phyloP scores from a whole-genome alignment of 139 green algal genomes.

The Chlamydomonas incerta region DNA sequence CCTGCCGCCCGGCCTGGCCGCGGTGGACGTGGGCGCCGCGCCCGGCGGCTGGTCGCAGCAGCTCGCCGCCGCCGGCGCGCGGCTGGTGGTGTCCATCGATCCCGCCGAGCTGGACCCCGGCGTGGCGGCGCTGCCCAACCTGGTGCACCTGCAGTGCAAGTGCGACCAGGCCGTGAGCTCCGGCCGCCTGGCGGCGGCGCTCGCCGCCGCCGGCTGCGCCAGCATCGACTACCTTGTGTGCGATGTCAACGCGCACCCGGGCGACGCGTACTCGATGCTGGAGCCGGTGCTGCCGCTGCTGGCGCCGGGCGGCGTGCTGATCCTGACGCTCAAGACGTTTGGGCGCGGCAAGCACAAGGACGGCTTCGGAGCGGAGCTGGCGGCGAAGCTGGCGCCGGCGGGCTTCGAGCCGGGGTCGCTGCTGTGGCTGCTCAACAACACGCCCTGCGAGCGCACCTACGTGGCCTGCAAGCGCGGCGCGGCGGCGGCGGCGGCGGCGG shows the following conservation, averaged over 20 bases:
- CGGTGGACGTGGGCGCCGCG: neutral
- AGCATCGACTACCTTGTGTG: slow-evolving; percentile 44
- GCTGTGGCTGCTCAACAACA: slow-evolving; percentile 63
- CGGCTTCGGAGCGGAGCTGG: slow-evolving; percentile 15
- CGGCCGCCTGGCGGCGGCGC: neutral
- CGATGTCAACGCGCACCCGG: slow-evolving; percentile 55
- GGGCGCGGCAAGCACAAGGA: slow-evolving; percentile 15
- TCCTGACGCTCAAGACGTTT: slow-evolving; percentile 62
- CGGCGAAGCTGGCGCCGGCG: neutral
- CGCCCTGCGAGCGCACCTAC: slow-evolving; percentile 56
- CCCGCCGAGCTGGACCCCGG: slow-evolving; percentile 36
- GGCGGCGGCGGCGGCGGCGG: too few species aligned
- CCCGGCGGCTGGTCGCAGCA: neutral
- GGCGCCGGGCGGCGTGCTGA: slow-evolving; percentile 47
- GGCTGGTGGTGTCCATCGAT: slow-evolving; percentile 36
- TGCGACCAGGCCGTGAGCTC: slow-evolving; percentile 4
- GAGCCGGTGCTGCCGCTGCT: slow-evolving; percentile 52
- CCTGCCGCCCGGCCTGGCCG: neutral
- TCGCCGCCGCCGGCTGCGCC: neutral
- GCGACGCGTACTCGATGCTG: slow-evolving; percentile 13
- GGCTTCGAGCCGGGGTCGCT: slow-evolving; percentile 34
- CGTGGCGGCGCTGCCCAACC: slow-evolving; percentile 16
- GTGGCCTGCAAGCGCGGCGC: neutral
- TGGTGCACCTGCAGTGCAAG: slow-evolving; percentile 22
- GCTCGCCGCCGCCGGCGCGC: neutral